These are phyloP conservation scores for Dalbergia cochinchinensis DNA, from an alignment of 306 rosid genomes.

Conservation along the genomic window DNA sequence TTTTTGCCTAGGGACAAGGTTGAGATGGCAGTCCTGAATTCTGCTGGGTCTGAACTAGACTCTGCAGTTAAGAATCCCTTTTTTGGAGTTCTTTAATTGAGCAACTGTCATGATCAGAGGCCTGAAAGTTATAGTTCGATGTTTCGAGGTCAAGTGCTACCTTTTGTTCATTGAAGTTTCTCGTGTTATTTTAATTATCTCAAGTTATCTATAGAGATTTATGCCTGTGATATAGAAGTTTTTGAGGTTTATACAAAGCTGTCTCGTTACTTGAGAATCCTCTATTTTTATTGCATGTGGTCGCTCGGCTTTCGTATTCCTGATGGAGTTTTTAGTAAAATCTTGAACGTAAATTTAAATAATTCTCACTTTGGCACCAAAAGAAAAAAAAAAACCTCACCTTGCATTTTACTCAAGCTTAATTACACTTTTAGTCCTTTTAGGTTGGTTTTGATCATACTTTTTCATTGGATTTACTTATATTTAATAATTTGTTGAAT, in stretches of 20 bases:
- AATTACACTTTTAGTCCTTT: not conserved
- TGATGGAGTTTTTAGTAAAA: not conserved
- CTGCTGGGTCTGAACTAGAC: conserved; percentile 88
- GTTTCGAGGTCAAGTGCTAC: conserved; percentile 18
- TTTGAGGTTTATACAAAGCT: conserved; percentile 22
- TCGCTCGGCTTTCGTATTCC: not conserved
- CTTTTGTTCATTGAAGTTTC: conserved; percentile 27
- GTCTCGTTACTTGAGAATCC: conserved; percentile 13
- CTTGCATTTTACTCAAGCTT: not conserved
- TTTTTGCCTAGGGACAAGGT: conserved; percentile 80
- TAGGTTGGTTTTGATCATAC: not conserved
- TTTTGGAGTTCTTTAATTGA: conserved; percentile 78
- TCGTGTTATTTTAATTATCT: conserved; percentile 10
- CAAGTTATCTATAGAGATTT: not conserved
- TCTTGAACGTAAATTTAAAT: not conserved
- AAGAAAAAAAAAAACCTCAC: no score
- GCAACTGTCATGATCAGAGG: conserved; percentile 36
- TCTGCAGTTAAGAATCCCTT: conserved; percentile 96
- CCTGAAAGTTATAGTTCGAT: conserved; percentile 34
- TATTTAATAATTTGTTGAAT: no score
- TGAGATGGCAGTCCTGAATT: conserved; percentile 75
- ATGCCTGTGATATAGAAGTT: conserved; percentile 1
- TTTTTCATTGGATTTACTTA: no score
- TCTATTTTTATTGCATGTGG: conserved; percentile 10
- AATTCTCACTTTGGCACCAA: no score